These are phyloP conservation scores for Neoscytalidium dimidiatum DNA, from an alignment of 2,329 filamentous ascomycete genomes.

Conservation along the genomic window DNA sequence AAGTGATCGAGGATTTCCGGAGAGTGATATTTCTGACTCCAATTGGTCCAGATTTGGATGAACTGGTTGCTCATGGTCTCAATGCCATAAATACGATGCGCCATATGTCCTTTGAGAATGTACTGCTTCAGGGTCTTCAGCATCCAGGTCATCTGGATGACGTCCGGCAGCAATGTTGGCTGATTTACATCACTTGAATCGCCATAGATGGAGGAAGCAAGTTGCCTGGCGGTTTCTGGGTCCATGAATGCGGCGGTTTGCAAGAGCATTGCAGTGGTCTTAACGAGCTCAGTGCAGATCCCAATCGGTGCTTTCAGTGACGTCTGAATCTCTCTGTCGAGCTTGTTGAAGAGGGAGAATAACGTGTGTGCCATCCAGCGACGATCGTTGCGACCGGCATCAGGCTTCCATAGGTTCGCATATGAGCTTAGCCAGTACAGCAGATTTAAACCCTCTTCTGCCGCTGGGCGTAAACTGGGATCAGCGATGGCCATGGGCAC, in stretches of 20 bases:
- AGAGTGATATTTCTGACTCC: conserved; percentile 47
- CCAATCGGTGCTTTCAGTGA: conserved; percentile 15
- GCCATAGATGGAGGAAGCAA: not conserved
- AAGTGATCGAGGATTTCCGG: conserved; percentile 62
- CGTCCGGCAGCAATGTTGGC: conserved; percentile 37
- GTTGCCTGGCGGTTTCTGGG: not conserved
- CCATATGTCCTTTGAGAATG: conserved; percentile 85
- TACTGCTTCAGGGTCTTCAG: conserved; percentile 70
- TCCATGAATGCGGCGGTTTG: not conserved
- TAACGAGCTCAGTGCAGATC: conserved; percentile 12
- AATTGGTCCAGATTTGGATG: conserved; percentile 57
- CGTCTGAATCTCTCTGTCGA: not conserved
- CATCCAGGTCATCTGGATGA: conserved; percentile 66
- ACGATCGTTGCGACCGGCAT: not conserved
- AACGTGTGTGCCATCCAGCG: conserved; percentile 3
- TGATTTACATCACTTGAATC: not conserved
- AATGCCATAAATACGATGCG: conserved; percentile 78
- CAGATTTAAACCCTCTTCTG: not conserved
- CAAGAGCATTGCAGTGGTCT: not conserved
- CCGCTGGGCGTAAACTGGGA: not conserved
- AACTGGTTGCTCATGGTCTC: conserved; percentile 72
- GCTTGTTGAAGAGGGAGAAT: not conserved
- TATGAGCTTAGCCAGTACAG: not conserved
- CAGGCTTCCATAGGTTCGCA: not conserved
- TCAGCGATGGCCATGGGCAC: conserved; percentile 9